phyloP scores from a whole-genome alignment of 352 stramenopile species.

The Phytopythium ostracodes region DNA sequence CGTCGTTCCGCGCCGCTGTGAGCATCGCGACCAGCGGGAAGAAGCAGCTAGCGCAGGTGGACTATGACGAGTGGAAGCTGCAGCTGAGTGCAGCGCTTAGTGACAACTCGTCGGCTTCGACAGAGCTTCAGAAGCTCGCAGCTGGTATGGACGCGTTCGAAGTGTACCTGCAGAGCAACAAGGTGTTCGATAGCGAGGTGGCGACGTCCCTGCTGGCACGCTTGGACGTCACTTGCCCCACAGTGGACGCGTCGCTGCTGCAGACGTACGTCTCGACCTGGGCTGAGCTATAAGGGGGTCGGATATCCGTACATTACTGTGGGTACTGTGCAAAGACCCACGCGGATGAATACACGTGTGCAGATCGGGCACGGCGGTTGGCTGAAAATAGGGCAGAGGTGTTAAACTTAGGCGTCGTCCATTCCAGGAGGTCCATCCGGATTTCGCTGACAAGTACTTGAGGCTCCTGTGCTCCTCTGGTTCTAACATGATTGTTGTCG shows the following conservation, averaged over 20 bases:
- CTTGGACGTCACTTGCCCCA: slow-evolving; percentile 35
- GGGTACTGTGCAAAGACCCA: neutral
- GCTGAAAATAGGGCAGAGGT: neutral
- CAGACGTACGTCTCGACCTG: slow-evolving; percentile 37
- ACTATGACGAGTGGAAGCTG: slow-evolving; percentile 39
- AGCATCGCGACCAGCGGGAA: neutral
- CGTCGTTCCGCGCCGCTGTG: slow-evolving; percentile 28
- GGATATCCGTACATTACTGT: neutral
- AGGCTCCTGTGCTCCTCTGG: too few species aligned
- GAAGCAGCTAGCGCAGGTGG: slow-evolving; percentile 23
- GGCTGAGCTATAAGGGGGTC: slow-evolving; percentile 33
- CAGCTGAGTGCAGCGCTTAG: slow-evolving; percentile 7
- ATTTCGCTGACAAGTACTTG: neutral
- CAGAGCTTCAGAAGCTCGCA: slow-evolving; percentile 54
- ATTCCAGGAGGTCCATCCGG: neutral
- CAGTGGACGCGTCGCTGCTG: slow-evolving; percentile 35
- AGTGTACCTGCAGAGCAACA: slow-evolving; percentile 56
- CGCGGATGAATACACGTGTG: neutral
- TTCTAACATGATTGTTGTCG: neutral
- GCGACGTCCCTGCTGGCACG: slow-evolving; percentile 39
- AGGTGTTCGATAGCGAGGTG: slow-evolving; percentile 53
- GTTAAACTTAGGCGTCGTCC: neutral
- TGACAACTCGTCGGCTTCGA: slow-evolving; percentile 17
- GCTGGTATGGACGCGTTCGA: slow-evolving; percentile 64
- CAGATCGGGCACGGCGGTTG: neutral